Conservation (phyloP, 2,329 filamentous ascomycete genomes). For the Teratosphaeria nubilosa region DNA sequence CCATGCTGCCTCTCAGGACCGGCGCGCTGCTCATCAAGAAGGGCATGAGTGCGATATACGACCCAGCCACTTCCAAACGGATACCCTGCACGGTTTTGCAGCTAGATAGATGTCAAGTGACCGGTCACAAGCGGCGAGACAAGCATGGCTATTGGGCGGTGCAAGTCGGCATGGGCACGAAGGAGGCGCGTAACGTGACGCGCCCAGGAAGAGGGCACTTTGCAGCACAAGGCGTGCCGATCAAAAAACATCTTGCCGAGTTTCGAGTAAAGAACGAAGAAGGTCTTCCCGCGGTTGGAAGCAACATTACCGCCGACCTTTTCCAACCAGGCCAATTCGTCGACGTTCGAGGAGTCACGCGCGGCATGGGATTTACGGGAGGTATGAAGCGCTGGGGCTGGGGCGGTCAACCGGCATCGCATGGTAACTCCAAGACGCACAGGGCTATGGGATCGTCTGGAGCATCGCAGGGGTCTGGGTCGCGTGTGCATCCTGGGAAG, state of each 20-base stretch:
- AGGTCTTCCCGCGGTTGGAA: slow-evolving; percentile 67
- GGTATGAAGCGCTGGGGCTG: slow-evolving; percentile 97
- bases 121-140: slow-evolving; percentile 72
- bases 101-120: slow-evolving; percentile 82
- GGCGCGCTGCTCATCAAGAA: slow-evolving; percentile 83
- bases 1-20: slow-evolving; percentile 56
- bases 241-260: slow-evolving; percentile 75
- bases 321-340: slow-evolving; percentile 85
- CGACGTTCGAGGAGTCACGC: slow-evolving; percentile 67
- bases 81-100: slow-evolving; percentile 87
- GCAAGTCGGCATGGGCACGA: slow-evolving; percentile 71
- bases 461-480: slow-evolving; percentile 83
- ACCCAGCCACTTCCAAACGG: slow-evolving; percentile 61
- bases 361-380: slow-evolving; percentile 90
- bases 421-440: slow-evolving; percentile 94
- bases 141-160: slow-evolving; percentile 89
- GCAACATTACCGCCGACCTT: slow-evolving; percentile 73
- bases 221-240: slow-evolving; percentile 67
- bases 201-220: slow-evolving; percentile 81
- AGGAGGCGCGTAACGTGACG: slow-evolving; percentile 65
- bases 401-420: slow-evolving; percentile 75
- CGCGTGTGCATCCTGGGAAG: slow-evolving; percentile 87
- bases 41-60: slow-evolving; percentile 89
- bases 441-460: slow-evolving; percentile 83
- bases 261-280: slow-evolving; percentile 69